Evolutionary conservation across 345 rosid species (phyloP).

Genomic region (Arabis alpina): DNA sequence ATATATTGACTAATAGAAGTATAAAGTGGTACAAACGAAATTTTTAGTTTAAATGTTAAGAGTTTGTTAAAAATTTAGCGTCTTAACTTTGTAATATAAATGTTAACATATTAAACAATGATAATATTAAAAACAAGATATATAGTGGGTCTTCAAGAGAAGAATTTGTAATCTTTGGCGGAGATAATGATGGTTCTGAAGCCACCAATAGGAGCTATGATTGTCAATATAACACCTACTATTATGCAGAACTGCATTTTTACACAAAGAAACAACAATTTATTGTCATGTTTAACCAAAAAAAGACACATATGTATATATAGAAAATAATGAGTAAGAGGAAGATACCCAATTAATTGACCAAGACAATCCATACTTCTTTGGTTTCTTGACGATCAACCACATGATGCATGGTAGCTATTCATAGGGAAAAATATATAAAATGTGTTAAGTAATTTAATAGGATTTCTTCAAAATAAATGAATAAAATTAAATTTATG

Average conservation of each 20-base stretch:
- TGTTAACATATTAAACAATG: background rate
- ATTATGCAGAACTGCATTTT: conserved; percentile 65
- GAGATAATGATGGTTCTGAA: conserved; percentile 60
- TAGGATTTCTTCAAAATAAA: background rate
- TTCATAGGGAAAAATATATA: background rate
- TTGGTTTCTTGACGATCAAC: conserved; percentile 72
- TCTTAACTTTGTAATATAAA: background rate
- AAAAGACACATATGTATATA: background rate
- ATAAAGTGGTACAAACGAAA: too few species aligned
- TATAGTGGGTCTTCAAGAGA: conserved; percentile 45
- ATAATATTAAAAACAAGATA: background rate
- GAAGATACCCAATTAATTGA: conserved; percentile 64
- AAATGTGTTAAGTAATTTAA: background rate
- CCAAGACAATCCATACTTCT: conserved; percentile 67
- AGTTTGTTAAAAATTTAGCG: background rate
- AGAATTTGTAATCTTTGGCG: conserved; percentile 57
- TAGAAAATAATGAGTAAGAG: background rate
- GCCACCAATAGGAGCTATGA: conserved; percentile 74
- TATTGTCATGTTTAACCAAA: background rate
- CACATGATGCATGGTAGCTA: conserved; percentile 87
- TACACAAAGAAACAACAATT: background rate
- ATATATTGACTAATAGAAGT: too few species aligned
- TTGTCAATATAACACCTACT: conserved; percentile 53
- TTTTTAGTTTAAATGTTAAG: too few species aligned
- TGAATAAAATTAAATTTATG: background rate